Conservation (phyloP, 2,329 filamentous ascomycete species). For the Colletotrichum lindemuthianum region DNA sequence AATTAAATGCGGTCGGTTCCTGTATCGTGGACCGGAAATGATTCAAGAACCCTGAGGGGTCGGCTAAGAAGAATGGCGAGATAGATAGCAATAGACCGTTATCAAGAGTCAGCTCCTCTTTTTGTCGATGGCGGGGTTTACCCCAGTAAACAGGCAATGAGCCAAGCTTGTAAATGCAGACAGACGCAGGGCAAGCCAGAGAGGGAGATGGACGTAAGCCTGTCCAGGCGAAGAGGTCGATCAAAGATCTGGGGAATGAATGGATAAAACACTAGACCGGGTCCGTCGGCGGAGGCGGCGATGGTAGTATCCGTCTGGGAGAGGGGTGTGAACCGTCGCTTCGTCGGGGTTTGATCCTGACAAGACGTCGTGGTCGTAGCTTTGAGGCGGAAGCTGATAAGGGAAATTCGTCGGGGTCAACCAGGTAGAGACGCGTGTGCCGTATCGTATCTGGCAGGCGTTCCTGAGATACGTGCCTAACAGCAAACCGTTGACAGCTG, state of each 20-base stretch:
- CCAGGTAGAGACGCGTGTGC: constrained; percentile 10
- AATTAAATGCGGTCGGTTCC: constrained; percentile 24
- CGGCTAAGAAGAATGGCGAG: constrained; percentile 30
- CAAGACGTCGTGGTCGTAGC: not conserved
- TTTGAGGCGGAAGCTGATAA: constrained; percentile 18
- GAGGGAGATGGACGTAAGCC: constrained; percentile 18
- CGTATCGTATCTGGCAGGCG: constrained; percentile 21
- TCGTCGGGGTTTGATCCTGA: constrained; percentile 13
- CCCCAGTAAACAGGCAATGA: constrained; percentile 28
- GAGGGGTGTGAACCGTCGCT: not conserved
- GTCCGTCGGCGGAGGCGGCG: constrained; percentile 32
- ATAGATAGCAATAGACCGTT: constrained; percentile 33
- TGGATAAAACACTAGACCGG: constrained; percentile 25
- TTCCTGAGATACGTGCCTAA: constrained; percentile 32
- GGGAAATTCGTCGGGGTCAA: constrained; percentile 19
- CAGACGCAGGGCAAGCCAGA: no score
- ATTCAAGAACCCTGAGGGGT: constrained; percentile 36
- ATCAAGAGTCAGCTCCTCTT: constrained; percentile 34
- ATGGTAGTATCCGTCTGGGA: constrained; percentile 17
- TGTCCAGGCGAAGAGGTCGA: constrained; percentile 26
- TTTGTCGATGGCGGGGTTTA: constrained; percentile 31
- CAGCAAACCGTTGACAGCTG: constrained; percentile 29
- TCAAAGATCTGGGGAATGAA: constrained; percentile 35
- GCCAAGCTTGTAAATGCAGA: constrained; percentile 25
- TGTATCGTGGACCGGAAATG: constrained; percentile 12